These are phyloP conservation scores for Polygonum maritimum DNA, from an alignment of 148 eudicot species.

Conservation along the genomic window DNA sequence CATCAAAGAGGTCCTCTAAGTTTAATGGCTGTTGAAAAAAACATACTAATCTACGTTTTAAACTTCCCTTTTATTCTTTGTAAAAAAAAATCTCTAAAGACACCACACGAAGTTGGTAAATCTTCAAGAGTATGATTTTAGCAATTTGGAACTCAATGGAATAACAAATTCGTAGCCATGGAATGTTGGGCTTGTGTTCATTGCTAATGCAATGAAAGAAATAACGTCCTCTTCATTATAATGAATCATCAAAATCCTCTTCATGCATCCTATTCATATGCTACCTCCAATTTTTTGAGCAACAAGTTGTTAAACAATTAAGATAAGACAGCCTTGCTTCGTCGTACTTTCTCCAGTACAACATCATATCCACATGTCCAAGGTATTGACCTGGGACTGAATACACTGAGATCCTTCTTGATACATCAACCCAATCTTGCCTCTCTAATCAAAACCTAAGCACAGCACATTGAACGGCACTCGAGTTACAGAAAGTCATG, in stretches of 20 bases:
- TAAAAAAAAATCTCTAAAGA: too few relatives aligned
- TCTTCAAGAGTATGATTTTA: too few relatives aligned
- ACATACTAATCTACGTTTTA: too few relatives aligned
- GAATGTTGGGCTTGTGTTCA: too few relatives aligned
- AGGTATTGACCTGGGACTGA: not conserved
- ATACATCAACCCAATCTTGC: constrained; percentile 60
- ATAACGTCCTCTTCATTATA: not conserved
- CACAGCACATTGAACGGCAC: constrained; percentile 2
- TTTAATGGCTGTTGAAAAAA: too few relatives aligned
- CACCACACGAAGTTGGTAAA: too few relatives aligned
- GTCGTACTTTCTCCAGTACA: too few relatives aligned
- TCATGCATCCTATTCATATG: not conserved
- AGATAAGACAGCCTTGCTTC: not conserved
- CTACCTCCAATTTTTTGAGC: not conserved
- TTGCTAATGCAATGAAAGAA: too few relatives aligned
- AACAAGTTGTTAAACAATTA: not conserved
- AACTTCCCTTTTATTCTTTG: too few relatives aligned
- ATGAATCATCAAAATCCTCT: not conserved
- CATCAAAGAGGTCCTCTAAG: too few relatives aligned
- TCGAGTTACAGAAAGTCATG: not conserved
- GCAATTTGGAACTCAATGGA: too few relatives aligned
- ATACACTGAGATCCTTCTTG: not conserved
- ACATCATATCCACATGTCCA: not conserved
- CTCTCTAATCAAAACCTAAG: constrained; percentile 70
- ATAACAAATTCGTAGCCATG: too few relatives aligned